These are phyloP conservation scores for Benincasa hispida DNA, from an alignment of 306 rosid species.

Conservation along the genomic window DNA sequence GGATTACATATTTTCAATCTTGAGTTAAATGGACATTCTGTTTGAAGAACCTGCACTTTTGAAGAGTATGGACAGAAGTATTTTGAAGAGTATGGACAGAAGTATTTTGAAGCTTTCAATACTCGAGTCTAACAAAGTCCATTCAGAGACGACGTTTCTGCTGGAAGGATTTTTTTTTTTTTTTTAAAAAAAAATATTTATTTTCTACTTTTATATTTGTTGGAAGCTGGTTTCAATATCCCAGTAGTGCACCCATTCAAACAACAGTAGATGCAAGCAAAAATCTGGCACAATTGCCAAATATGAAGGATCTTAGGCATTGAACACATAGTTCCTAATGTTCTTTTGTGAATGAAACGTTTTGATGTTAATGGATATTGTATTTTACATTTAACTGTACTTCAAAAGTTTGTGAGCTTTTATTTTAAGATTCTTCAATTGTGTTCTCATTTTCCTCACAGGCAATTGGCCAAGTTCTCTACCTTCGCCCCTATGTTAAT, in stretches of 20 bases:
- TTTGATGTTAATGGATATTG: not conserved
- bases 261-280: not conserved
- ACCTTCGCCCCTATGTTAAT: conserved; percentile 81
- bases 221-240: not conserved
- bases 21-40: not conserved
- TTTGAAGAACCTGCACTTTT: not conserved
- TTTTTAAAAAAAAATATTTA: not conserved
- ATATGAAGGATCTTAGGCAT: not conserved
- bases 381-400: not conserved
- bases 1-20: not conserved
- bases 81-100: not conserved
- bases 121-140: not conserved
- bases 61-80: not conserved
- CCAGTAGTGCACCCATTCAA: not conserved
- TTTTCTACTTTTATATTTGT: not conserved
- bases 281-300: not conserved
- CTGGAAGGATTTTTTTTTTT: not conserved
- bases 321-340: not conserved
- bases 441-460: conserved; percentile 17
- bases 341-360: not conserved
- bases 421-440: conserved; percentile 1
- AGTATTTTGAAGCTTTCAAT: not conserved
- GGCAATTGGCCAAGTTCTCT: conserved; percentile 97
- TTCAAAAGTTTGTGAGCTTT: not conserved
- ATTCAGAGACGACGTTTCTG: not conserved